Percentiles rank a stretch among this genome's conserved stretches.
Conservation (phyloP, 2,329 filamentous ascomycete genomes). For the Decorospora gaudefroyi region DNA sequence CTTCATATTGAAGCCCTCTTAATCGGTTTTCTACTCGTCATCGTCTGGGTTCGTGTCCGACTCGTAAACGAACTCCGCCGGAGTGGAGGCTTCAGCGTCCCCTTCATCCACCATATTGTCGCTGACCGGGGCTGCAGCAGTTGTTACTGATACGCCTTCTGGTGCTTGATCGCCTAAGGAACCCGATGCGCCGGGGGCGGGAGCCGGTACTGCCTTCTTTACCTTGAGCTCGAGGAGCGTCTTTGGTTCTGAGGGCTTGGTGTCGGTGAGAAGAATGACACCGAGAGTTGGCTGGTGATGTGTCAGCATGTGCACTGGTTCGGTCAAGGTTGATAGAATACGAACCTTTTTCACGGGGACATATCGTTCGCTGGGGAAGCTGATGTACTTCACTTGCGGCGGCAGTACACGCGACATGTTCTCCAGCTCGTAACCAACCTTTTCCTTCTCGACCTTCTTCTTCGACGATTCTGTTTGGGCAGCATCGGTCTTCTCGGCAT, state of each 20-base stretch:
- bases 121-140: conserved; percentile 62
- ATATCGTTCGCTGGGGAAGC: conserved; percentile 86
- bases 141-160: conserved; percentile 65
- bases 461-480: conserved; percentile 63
- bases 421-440: conserved; percentile 91
- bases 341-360: conserved; percentile 87
- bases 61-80: conserved; percentile 77
- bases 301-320: conserved; percentile 24
- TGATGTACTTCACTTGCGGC: conserved; percentile 92
- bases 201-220: conserved; percentile 67
- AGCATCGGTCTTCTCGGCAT: conserved; percentile 57
- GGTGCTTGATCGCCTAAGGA: conserved; percentile 41
- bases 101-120: conserved; percentile 89
- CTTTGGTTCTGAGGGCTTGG: conserved; percentile 76
- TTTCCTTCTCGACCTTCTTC: conserved; percentile 95
- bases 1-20: conserved; percentile 2
- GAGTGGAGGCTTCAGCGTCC: conserved; percentile 71
- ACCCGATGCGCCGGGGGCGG: conserved; percentile 51
- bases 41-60: conserved; percentile 63
- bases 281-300: conserved; percentile 79
- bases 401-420: conserved; percentile 97
- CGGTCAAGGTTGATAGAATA: conserved; percentile 1
- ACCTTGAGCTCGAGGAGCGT: conserved; percentile 87
- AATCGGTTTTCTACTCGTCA: conserved; percentile 32
- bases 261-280: conserved; percentile 88